Percentiles rank a stretch among this genome's conserved stretches.
Evolutionary conservation across 2,329 filamentous ascomycete species (phyloP).

Genomic region (Cryphonectria parasitica): DNA sequence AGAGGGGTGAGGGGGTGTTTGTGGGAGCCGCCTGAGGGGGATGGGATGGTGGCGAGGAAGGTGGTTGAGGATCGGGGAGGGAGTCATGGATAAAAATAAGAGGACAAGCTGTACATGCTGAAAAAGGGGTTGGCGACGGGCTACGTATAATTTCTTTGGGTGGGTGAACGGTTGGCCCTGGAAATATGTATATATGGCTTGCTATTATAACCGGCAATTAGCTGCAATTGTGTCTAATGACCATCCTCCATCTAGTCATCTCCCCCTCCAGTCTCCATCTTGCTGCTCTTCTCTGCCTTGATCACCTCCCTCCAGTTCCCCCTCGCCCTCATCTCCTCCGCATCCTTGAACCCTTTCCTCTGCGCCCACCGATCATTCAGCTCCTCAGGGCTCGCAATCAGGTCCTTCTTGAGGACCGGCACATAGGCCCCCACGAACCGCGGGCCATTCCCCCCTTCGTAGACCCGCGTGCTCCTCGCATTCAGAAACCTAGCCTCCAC

Average conservation of each 20-base stretch:
- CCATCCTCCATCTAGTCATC: too few relatives aligned
- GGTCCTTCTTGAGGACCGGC: constrained; percentile 55
- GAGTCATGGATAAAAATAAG: background rate
- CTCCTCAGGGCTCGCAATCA: constrained; percentile 55
- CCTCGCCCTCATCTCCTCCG: constrained; percentile 51
- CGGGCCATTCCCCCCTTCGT: constrained; percentile 59
- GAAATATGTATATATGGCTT: too few relatives aligned
- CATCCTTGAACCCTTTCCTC: constrained; percentile 59
- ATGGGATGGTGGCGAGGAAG: constrained; percentile 19
- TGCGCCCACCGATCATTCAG: constrained; percentile 66
- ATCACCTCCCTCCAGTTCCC: constrained; percentile 41
- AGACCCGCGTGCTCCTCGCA: constrained; percentile 44
- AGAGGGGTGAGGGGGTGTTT: constrained; percentile 81
- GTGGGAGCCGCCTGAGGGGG: constrained; percentile 60
- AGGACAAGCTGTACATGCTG: background rate
- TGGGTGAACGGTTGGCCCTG: too few relatives aligned
- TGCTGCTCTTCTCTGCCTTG: constrained; percentile 24
- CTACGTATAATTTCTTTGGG: too few relatives aligned
- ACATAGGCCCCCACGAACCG: constrained; percentile 57
- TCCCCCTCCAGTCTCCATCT: background rate
- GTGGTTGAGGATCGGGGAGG: constrained; percentile 37
- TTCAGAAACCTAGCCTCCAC: constrained; percentile 36
- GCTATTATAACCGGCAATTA: too few relatives aligned
- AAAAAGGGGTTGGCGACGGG: background rate
- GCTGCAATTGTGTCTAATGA: too few relatives aligned